Conservation (phyloP, 768 basidiomycete species). For the Naematelia encephala region DNA sequence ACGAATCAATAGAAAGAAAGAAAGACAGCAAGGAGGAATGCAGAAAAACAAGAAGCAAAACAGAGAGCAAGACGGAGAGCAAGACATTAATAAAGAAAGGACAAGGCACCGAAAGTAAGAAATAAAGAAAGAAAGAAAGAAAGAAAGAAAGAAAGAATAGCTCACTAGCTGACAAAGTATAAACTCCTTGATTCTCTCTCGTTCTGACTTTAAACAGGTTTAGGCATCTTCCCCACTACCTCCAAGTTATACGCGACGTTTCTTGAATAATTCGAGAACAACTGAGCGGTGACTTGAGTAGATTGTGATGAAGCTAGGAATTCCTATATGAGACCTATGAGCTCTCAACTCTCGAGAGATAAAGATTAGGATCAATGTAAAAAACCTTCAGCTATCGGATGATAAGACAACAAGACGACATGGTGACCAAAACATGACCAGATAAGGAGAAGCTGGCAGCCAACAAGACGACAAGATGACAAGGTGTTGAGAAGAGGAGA, state of each 20-base stretch:
- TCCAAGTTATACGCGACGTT: conserved; percentile 91
- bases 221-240: conserved; percentile 53
- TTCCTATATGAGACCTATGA: conserved; percentile 56
- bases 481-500: not conserved
- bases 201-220: conserved; percentile 23
- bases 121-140: too few relatives aligned
- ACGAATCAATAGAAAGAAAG: too few relatives aligned
- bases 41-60: too few relatives aligned
- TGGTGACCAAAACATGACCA: not conserved
- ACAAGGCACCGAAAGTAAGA: too few relatives aligned
- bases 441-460: not conserved
- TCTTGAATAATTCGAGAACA: conserved; percentile 81
- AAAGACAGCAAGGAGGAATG: too few relatives aligned
- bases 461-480: not conserved
- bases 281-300: conserved; percentile 74
- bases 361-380: too few relatives aligned
- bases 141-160: too few relatives aligned
- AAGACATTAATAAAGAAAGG: too few relatives aligned
- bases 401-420: not conserved
- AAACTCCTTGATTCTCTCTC: not conserved
- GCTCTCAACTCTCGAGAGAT: too few relatives aligned
- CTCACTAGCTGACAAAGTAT: too few relatives aligned
- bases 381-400: not conserved
- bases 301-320: conserved; percentile 72
- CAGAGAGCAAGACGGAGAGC: too few relatives aligned